Conservation (phyloP, 225 moss, liverwort and hornwort species). For the Physcomitrium patens region DNA sequence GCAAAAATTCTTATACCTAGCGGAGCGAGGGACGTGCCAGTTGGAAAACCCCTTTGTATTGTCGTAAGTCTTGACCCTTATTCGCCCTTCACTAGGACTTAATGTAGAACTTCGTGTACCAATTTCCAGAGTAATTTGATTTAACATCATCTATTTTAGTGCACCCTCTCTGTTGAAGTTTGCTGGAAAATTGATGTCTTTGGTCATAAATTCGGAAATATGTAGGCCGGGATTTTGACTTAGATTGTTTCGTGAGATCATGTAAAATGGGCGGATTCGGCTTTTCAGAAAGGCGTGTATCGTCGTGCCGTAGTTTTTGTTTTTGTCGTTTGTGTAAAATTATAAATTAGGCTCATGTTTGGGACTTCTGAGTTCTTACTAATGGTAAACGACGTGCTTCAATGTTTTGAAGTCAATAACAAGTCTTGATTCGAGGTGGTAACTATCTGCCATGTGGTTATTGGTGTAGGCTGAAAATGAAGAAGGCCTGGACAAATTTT, state of each 20-base stretch:
- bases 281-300: constrained; percentile 1
- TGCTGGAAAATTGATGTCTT: neutral
- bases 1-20: constrained; percentile 84
- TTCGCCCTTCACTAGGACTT: neutral
- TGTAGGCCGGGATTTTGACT: neutral
- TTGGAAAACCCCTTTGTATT: constrained; percentile 81
- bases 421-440: neutral
- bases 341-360: neutral
- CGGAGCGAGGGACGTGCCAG: constrained; percentile 88
- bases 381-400: neutral
- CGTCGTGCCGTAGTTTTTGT: neutral
- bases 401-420: neutral
- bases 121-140: constrained; percentile 5
- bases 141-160: neutral
- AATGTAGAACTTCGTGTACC: constrained; percentile 12
- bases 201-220: neutral
- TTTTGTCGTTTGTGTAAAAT: neutral
- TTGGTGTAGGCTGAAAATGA: constrained; percentile 75
- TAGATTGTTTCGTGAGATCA: neutral
- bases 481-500: constrained; percentile 69
- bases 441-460: neutral
- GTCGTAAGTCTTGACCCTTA: constrained; percentile 57
- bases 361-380: neutral
- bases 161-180: neutral
- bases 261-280: neutral